These are phyloP conservation scores for Chrysopogon serrulatus DNA, from an alignment of 176 grass and related monocot genomes.

Conservation along the genomic window DNA sequence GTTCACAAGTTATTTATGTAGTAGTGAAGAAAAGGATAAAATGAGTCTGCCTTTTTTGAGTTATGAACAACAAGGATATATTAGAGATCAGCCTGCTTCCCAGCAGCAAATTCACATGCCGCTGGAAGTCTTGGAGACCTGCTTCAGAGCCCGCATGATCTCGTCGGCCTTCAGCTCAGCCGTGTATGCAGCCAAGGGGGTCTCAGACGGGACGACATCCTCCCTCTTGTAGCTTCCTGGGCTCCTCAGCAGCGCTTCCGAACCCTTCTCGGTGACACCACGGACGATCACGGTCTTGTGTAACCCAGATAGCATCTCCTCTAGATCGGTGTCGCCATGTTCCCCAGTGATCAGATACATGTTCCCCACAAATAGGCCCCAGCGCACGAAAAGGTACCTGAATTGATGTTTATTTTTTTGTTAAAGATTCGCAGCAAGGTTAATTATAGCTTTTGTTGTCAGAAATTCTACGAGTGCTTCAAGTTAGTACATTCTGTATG, in stretches of 20 bases:
- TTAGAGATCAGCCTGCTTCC: background rate
- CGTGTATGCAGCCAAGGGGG: conserved; percentile 49
- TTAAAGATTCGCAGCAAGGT: background rate
- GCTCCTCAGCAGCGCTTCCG: conserved; percentile 61
- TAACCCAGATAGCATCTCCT: conserved; percentile 71
- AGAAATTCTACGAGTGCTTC: background rate
- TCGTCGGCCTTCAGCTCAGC: conserved; percentile 41
- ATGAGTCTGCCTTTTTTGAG: background rate
- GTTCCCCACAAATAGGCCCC: conserved; percentile 76
- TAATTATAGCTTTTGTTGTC: background rate
- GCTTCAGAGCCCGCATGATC: conserved; percentile 78
- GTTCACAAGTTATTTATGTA: conserved; percentile 20
- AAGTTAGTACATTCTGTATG: background rate
- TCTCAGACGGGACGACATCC: conserved; percentile 66
- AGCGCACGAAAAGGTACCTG: conserved; percentile 92
- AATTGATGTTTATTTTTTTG: background rate
- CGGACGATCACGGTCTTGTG: conserved; percentile 88
- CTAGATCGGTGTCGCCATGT: conserved; percentile 67
- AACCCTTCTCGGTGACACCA: conserved; percentile 72
- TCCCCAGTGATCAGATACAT: conserved; percentile 87
- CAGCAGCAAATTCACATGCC: conserved; percentile 37
- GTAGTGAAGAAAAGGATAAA: conserved; percentile 10
- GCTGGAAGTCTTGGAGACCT: conserved; percentile 61
- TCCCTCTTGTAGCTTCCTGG: conserved; percentile 73
- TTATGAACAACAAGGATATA: conserved; percentile 12